Base-by-base conservation (phyloP, 2,329 filamentous ascomycete genomes). In the Fusarium dlaminii region DNA sequence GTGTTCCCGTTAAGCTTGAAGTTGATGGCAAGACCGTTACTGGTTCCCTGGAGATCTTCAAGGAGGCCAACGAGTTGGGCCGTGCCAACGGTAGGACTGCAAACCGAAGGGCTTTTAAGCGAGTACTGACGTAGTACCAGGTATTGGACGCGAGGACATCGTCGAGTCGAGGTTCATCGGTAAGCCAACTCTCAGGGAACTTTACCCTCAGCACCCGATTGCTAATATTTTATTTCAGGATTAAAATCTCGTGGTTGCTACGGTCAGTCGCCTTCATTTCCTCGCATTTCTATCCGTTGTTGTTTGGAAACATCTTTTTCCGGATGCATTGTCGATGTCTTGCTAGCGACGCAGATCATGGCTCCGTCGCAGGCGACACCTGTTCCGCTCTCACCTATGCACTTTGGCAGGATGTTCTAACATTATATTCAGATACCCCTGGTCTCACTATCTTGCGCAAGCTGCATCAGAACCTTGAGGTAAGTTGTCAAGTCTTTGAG, bases 31-130 rank as follows among this genome's bases (percentile, higher is more conserved):
- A 90, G 84, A 85, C 83, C 34, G 86, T 88, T 73, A 92, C 90
- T 59, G 90, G 91, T 78, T 85, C 89, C 5, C 84, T 92, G 54
- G 89, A 92, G 78, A 84, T 93, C 66, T 93, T 93, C 49, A 87
- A 91, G 84, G 86, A 84, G 30, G 86, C 87, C 8, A 71, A 71
- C 40, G 66, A 70, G 70, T 88, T 93, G 72, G 91, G 87, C 68
- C 67, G 71, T 15, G 59, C 42, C 49, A 71, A 74, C 42, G 64
- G 64, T 61, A 55, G 6, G 45, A 12, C 9, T 22, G 9, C 9
- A 11, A 30, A 22, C 20, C 4, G 27, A 22, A 22, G 27, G 1
- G 27, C 9, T 22, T 29, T 15, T 2, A 2, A 22, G 27, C 27
- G 27, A 48, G 9, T 30, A 48, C 27, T 48, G 14, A 48, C 20